Evolutionary conservation across 1,284 basidiomycete genomes (phyloP).

Genomic region (Ceratobasidium theobromae): DNA sequence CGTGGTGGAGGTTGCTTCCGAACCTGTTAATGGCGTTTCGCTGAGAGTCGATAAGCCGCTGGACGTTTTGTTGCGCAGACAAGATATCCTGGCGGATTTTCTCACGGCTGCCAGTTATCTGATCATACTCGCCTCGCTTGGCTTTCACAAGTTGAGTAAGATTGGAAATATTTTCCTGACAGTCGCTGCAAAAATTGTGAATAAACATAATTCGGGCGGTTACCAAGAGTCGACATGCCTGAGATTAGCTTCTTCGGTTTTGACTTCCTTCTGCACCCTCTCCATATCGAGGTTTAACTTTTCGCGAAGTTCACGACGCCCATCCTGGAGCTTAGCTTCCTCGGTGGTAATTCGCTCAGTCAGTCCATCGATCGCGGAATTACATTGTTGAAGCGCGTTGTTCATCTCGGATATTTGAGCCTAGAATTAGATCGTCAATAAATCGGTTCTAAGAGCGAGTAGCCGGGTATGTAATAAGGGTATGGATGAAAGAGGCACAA

Average conservation of each 20-base stretch:
- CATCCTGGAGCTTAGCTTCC: slow-evolving; percentile 28
- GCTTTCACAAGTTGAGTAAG: slow-evolving; percentile 4
- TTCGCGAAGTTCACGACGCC: slow-evolving; percentile 19
- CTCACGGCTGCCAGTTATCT: slow-evolving; percentile 59
- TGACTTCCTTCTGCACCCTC: slow-evolving; percentile 10
- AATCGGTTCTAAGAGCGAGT: too few species aligned
- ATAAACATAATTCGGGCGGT: not conserved
- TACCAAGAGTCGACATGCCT: not conserved
- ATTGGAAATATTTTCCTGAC: slow-evolving; percentile 18
- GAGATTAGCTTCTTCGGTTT: slow-evolving; percentile 3
- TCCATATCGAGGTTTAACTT: slow-evolving; percentile 21
- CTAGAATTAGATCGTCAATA: not conserved
- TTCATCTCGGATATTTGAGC: slow-evolving; percentile 50
- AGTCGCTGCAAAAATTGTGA: not conserved
- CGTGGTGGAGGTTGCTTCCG: slow-evolving; percentile 56
- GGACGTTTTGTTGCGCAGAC: not conserved
- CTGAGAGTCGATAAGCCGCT: slow-evolving; percentile 28
- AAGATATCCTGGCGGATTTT: slow-evolving; percentile 44
- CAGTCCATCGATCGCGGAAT: slow-evolving; percentile 22
- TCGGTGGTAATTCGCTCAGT: slow-evolving; percentile 3
- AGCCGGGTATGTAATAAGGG: too few species aligned
- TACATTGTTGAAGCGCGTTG: slow-evolving; percentile 38
- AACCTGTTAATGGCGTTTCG: slow-evolving; percentile 46
- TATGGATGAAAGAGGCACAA: too few species aligned
- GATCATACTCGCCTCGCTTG: slow-evolving; percentile 41